Conservation (phyloP, 2,329 filamentous ascomycete species). For the Aspergillus tamarii region DNA sequence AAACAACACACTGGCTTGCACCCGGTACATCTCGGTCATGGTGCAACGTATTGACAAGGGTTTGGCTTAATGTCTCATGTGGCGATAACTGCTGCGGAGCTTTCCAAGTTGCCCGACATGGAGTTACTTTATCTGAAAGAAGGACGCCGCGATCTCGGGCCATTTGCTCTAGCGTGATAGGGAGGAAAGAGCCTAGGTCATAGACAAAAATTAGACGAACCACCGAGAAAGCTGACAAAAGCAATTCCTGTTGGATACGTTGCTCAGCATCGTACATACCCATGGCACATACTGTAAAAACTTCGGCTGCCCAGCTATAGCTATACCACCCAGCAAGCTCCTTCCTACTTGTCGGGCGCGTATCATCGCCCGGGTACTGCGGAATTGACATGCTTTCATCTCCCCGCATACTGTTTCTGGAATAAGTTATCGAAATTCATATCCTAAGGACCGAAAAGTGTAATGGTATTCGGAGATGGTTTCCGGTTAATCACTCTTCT, state of each 20-base stretch:
- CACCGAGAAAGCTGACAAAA: neutral
- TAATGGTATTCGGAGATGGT: neutral
- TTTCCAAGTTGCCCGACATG: slow-evolving; percentile 71
- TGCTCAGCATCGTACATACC: slow-evolving; percentile 47
- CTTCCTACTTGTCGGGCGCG: slow-evolving; percentile 79
- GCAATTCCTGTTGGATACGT: neutral
- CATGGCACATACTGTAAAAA: slow-evolving; percentile 89
- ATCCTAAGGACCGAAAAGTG: slow-evolving; percentile 8
- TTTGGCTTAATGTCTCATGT: neutral
- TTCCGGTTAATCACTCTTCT: neutral
- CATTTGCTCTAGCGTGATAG: slow-evolving; percentile 90
- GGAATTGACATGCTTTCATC: slow-evolving; percentile 36
- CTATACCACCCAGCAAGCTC: slow-evolving; percentile 95
- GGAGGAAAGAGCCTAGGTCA: slow-evolving; percentile 81
- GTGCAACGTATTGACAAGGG: slow-evolving; percentile 16
- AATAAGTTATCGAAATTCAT: slow-evolving; percentile 17
- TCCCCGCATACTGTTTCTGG: slow-evolving; percentile 43
- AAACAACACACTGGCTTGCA: slow-evolving; percentile 76
- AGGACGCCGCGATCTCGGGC: slow-evolving; percentile 90
- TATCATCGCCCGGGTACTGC: slow-evolving; percentile 81
- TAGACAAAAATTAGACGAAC: slow-evolving; percentile 20
- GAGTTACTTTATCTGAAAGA: slow-evolving; percentile 72
- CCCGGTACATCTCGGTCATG: slow-evolving; percentile 26
- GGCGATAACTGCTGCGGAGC: slow-evolving; percentile 9
- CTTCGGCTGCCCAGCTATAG: slow-evolving; percentile 95